Conservation (phyloP, 129 eudicot genomes). For the Flaveria robusta region DNA sequence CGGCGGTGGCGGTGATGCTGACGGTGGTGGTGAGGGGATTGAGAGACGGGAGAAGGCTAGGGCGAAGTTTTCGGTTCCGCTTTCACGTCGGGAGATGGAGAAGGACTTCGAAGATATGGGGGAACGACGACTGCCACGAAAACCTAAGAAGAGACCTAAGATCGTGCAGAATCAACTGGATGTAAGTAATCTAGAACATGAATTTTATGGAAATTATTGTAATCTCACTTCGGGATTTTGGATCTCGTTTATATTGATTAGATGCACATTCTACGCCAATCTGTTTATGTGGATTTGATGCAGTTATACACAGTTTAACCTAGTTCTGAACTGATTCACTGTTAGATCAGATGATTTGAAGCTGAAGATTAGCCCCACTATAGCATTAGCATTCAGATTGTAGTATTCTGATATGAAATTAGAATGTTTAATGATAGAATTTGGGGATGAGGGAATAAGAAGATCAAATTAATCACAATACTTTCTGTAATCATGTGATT, state of each 20-base stretch:
- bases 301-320: neutral
- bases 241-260: neutral
- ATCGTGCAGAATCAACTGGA: conserved; percentile 66
- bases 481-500: conserved; percentile 1
- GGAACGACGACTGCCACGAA: conserved; percentile 52
- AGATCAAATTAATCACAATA: neutral
- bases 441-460: neutral
- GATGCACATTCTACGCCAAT: neutral
- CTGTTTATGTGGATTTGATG: neutral
- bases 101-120: conserved; percentile 66
- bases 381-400: neutral
- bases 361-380: neutral
- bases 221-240: neutral
- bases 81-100: conserved; percentile 74
- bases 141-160: conserved; percentile 70
- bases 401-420: neutral
- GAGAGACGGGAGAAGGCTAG: conserved; percentile 50
- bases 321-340: conserved; percentile 6
- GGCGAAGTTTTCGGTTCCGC: conserved; percentile 58
- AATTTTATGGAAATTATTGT: neutral
- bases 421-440: neutral
- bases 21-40: neutral
- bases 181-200: conserved; percentile 39
- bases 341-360: conserved; percentile 21
- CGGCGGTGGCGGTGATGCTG: neutral